A percentile compares a stretch with the other conserved stretches of the same genome.
These are phyloP conservation scores for Lactarius evosmus DNA, from an alignment of 768 basidiomycete species.

Conservation along the genomic window DNA sequence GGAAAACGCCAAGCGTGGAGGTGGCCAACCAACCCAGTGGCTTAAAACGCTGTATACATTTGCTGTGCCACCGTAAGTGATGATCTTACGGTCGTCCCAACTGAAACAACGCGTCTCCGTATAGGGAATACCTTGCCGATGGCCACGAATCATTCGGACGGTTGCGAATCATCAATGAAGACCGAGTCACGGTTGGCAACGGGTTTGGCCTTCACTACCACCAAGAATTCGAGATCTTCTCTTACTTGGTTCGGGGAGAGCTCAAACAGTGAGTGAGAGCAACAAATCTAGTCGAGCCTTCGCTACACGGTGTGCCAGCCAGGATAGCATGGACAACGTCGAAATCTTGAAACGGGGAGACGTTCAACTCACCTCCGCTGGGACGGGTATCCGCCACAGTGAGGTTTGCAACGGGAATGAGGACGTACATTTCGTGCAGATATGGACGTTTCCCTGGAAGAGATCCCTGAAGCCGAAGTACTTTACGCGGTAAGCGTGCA, in stretches of 20 bases:
- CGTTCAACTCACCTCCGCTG: slow-evolving; percentile 87
- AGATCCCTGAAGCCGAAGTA: slow-evolving; percentile 66
- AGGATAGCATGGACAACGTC: slow-evolving; percentile 88
- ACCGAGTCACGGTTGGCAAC: slow-evolving; percentile 67
- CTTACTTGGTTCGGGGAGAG: slow-evolving; percentile 75
- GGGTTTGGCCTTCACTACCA: slow-evolving; percentile 89
- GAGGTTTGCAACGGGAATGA: slow-evolving; percentile 53
- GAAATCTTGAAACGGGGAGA: slow-evolving; percentile 89
- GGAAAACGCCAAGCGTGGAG: slow-evolving; percentile 23
- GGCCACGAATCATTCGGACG: slow-evolving; percentile 61
- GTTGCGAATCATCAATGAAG: slow-evolving; percentile 91
- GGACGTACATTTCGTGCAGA: slow-evolving; percentile 62
- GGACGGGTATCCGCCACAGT: slow-evolving; percentile 87
- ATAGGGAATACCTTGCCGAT: slow-evolving; percentile 52
- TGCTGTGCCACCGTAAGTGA: slow-evolving; percentile 57
- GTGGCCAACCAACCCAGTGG: slow-evolving; percentile 42
- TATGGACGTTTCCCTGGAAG: slow-evolving; percentile 57
- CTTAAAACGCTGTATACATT: slow-evolving; percentile 68
- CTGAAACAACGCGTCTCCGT: background rate
- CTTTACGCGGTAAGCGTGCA: slow-evolving; percentile 60
- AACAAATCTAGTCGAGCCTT: background rate
- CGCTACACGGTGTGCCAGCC: slow-evolving; percentile 41
- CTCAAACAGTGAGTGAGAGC: slow-evolving; percentile 66
- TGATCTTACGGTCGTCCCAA: background rate
- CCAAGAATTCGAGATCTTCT: slow-evolving; percentile 88